phyloP scores from a whole-genome alignment of 768 basidiomycete genomes.

The Leccinum truebloodii region DNA sequence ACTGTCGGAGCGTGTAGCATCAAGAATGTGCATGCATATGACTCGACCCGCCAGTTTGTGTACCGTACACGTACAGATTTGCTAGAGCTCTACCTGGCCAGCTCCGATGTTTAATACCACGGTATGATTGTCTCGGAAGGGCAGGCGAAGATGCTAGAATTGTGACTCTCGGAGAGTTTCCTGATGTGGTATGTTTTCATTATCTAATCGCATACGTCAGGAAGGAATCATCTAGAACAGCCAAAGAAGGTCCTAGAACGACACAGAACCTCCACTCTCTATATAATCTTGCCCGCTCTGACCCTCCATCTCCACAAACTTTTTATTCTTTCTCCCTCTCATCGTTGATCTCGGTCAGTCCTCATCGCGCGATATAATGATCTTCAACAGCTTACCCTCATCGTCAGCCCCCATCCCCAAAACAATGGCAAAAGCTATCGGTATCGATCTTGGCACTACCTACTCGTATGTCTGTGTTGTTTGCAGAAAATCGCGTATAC shows the following conservation, averaged over 20 bases:
- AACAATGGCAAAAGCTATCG: slow-evolving; percentile 76
- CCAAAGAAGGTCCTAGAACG: slow-evolving; percentile 37
- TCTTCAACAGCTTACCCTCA: slow-evolving; percentile 9
- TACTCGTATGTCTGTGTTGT: slow-evolving; percentile 65
- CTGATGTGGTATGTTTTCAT: slow-evolving; percentile 21
- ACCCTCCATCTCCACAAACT: slow-evolving; percentile 12
- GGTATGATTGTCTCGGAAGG: not conserved
- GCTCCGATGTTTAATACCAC: slow-evolving; percentile 12
- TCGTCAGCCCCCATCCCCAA: slow-evolving; percentile 10
- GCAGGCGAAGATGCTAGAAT: not conserved
- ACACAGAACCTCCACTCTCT: slow-evolving; percentile 29
- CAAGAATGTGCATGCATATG: slow-evolving; percentile 30
- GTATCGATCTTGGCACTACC: slow-evolving; percentile 91
- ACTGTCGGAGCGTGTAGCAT: slow-evolving; percentile 27
- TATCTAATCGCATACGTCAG: slow-evolving; percentile 37
- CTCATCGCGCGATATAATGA: not conserved
- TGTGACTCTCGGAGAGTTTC: slow-evolving; percentile 1
- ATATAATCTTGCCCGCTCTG: slow-evolving; percentile 27
- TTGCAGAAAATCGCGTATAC: not conserved
- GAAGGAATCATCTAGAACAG: slow-evolving; percentile 35
- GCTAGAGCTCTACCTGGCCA: slow-evolving; percentile 25
- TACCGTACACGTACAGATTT: slow-evolving; percentile 29
- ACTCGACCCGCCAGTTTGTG: slow-evolving; percentile 20
- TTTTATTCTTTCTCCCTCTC: slow-evolving; percentile 12
- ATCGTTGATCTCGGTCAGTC: slow-evolving; percentile 22